These are phyloP conservation scores for Iodosphaeria phyllophila DNA, from an alignment of 2,329 filamentous ascomycete genomes.

Conservation along the genomic window DNA sequence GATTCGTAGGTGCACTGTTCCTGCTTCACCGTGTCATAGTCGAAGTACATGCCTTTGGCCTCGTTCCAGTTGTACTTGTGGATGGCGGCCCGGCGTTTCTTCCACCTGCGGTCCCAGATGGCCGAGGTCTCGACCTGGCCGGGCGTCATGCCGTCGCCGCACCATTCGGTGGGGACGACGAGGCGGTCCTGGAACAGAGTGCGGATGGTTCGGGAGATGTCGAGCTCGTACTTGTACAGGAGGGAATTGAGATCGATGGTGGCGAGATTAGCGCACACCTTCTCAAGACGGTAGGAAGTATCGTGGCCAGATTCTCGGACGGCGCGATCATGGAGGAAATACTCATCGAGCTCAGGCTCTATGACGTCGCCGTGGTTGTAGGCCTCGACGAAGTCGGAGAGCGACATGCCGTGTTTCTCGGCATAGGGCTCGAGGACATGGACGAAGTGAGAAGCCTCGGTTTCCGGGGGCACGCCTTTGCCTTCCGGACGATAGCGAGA, in stretches of 20 bases:
- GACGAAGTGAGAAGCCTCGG: constrained; percentile 70
- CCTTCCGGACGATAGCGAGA: constrained; percentile 76
- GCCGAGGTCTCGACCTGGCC: constrained; percentile 66
- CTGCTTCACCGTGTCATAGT: constrained; percentile 77
- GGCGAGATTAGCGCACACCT: constrained; percentile 69
- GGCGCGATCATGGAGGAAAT: constrained; percentile 89
- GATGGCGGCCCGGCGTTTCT: constrained; percentile 65
- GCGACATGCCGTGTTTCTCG: constrained; percentile 65
- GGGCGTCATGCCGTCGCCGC: constrained; percentile 43
- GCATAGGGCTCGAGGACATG: constrained; percentile 70
- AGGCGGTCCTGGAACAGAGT: constrained; percentile 70
- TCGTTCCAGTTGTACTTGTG: constrained; percentile 93
- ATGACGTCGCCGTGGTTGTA: constrained; percentile 65
- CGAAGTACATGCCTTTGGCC: constrained; percentile 87
- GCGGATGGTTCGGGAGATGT: constrained; percentile 76
- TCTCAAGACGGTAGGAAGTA: constrained; percentile 84
- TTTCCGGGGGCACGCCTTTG: constrained; percentile 76
- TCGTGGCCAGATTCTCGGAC: constrained; percentile 95
- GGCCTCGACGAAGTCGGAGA: constrained; percentile 68
- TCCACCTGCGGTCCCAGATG: constrained; percentile 76
- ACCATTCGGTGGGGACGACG: constrained; percentile 67
- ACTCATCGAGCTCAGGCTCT: constrained; percentile 83
- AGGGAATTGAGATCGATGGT: constrained; percentile 91
- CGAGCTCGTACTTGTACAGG: constrained; percentile 91
- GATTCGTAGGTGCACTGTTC: constrained; percentile 72